Percentiles rank a stretch among this genome's conserved stretches.
phyloP scores from a whole-genome alignment of 805 yeast genomes.

The Spathaspora sp. region DNA sequence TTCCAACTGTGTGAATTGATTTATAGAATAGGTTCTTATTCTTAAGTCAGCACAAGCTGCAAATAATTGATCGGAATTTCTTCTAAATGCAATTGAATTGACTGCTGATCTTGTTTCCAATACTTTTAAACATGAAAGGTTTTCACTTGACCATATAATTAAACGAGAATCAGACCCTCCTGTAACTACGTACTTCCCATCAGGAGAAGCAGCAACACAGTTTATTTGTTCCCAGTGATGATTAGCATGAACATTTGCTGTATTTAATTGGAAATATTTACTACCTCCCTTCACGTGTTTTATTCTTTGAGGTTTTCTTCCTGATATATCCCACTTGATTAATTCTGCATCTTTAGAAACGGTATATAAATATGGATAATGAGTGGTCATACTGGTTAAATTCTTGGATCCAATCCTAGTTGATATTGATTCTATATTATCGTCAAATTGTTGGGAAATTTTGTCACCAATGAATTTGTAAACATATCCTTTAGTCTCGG shows the following conservation, averaged over 20 bases:
- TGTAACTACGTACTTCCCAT: constrained; percentile 84
- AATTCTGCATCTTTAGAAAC: constrained; percentile 79
- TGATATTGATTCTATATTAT: constrained; percentile 32
- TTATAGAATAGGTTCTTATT: constrained; percentile 80
- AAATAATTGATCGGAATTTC: constrained; percentile 78
- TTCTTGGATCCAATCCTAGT: constrained; percentile 62
- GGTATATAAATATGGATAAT: constrained; percentile 65
- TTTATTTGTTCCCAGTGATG: constrained; percentile 78
- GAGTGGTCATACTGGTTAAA: constrained; percentile 53
- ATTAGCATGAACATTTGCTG: constrained; percentile 49
- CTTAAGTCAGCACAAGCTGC: constrained; percentile 93
- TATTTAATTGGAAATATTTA: constrained; percentile 37
- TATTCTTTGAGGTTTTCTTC: constrained; percentile 60
- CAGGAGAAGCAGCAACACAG: constrained; percentile 79
- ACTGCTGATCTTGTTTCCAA: constrained; percentile 76
- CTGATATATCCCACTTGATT: constrained; percentile 72
- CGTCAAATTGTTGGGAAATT: constrained; percentile 37
- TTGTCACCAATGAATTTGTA: constrained; percentile 63
- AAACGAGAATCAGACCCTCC: constrained; percentile 85
- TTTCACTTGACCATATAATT: constrained; percentile 82
- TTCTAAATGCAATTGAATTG: constrained; percentile 70
- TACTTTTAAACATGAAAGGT: constrained; percentile 69
- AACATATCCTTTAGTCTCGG: constrained; percentile 81
- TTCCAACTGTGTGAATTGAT: constrained; percentile 86
- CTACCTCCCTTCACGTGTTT: constrained; percentile 65